Base-by-base conservation (phyloP, 139 green algal genomes). In the Ettlia oleoabundans region DNA sequence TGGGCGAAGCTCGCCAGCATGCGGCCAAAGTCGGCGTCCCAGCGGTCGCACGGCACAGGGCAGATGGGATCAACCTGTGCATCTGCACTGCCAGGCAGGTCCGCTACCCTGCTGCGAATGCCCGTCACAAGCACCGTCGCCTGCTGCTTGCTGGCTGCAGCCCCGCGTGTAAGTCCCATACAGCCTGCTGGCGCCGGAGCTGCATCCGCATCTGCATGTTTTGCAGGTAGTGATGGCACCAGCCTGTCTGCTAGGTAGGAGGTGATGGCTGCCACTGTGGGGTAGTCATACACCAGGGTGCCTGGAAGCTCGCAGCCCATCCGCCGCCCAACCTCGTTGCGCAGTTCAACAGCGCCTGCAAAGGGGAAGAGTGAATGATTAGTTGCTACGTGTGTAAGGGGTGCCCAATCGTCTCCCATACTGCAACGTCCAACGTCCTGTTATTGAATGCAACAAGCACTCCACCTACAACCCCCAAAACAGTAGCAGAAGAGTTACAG, bases 271-370 rank as follows among this genome's bases (percentile, higher is more conserved):
- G 62, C 37, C 5, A 89, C 53, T 0, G 89, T 92, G n/a, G 91
- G 92, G 73, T 92, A 88, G 82, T 95, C 92, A 75, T 92, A 95
- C 33, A 93, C 63, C 4, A 84, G 69, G 1, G 90, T 93, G 38
- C 64, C 67, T 0, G 88, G 80, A 43, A 93, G 73, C 21, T 73
- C 55, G 15, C 18, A 40, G 26, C 78, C 83, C 52, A 90, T 64
- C 2, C 37, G 40, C 15, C 38, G 18, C n/a, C 35, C 35, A 0
- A 92, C 19, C 8, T 83, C 66, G 21, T 92, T 84, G 28, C 75
- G 41, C 51, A 91, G 77, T 67, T 88, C 84, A 28, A 91, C 84
- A 1, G 85, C 58, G 30, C 75, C 75, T 81, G 75, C 75, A 41
- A 66, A 7, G 32, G 19, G 2, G 10, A 80, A 21, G 32, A 33